These are phyloP conservation scores for Lodderomyces jiufengensis DNA, from an alignment of 1,139 yeast species.

Conservation along the genomic window DNA sequence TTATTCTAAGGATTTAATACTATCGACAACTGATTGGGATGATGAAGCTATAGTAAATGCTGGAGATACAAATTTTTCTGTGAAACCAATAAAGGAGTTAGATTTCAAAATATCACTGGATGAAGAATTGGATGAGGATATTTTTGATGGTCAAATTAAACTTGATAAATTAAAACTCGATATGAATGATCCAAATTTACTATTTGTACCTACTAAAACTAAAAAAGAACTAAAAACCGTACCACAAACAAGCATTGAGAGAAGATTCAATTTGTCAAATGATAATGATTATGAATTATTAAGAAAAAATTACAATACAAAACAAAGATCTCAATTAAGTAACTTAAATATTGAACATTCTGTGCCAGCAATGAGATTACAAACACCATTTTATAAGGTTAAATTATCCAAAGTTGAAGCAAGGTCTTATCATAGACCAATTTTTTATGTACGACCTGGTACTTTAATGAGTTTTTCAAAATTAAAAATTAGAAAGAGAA, in stretches of 20 bases:
- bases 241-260: constrained; percentile 42
- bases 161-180: constrained; percentile 54
- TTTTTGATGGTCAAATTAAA: constrained; percentile 69
- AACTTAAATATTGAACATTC: constrained; percentile 90
- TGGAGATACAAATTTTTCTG: constrained; percentile 20
- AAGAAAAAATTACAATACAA: constrained; percentile 83
- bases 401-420: constrained; percentile 64
- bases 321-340: constrained; percentile 90
- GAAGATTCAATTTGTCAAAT: constrained; percentile 78
- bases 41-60: constrained; percentile 61
- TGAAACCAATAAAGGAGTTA: constrained; percentile 14
- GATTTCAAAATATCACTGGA: constrained; percentile 5
- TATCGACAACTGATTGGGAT: constrained; percentile 86
- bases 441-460: constrained; percentile 74
- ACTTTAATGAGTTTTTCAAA: constrained; percentile 72
- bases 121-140: constrained; percentile 51
- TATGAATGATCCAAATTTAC: constrained; percentile 80
- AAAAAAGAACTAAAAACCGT: constrained; percentile 27
- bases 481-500: constrained; percentile 76
- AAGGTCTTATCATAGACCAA: constrained; percentile 78
- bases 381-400: constrained; percentile 89
- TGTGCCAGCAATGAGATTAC: constrained; percentile 79
- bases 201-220: constrained; percentile 51
- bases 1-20: constrained; percentile 56
- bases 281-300: constrained; percentile 81